These are phyloP conservation scores for Chytriomyces hyalinus DNA, from an alignment of 192 early-diverging fungal species.

Conservation along the genomic window DNA sequence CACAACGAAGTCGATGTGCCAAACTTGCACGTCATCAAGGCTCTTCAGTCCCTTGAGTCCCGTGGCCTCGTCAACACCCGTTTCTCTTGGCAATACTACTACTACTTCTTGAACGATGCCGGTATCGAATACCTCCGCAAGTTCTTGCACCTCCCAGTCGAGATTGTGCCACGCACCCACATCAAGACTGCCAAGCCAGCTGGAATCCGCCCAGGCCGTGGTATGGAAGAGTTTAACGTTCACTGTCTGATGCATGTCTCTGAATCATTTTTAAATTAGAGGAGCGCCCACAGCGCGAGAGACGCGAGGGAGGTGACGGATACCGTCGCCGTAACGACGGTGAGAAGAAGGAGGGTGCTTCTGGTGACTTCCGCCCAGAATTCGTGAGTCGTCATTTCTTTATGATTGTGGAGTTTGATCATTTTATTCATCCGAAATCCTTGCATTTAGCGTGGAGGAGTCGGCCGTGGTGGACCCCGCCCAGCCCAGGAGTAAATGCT, in stretches of 20 bases:
- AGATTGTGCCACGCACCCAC: slow-evolving; percentile 96
- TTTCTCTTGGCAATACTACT: slow-evolving; percentile 99
- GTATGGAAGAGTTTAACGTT: too few species aligned
- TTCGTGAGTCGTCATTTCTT: slow-evolving; percentile 67
- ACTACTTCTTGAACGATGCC: slow-evolving; percentile 98
- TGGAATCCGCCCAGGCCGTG: slow-evolving; percentile 73
- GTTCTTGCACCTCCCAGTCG: slow-evolving; percentile 94
- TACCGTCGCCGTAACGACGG: slow-evolving; percentile 86
- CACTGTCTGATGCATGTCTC: too few species aligned
- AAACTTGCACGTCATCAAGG: slow-evolving; percentile 99
- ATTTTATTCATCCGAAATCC: too few species aligned
- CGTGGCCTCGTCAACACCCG: slow-evolving; percentile 91
- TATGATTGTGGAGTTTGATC: background rate
- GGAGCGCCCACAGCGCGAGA: slow-evolving; percentile 61
- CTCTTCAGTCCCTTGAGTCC: slow-evolving; percentile 94
- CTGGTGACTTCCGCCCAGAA: slow-evolving; percentile 92
- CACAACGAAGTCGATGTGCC: slow-evolving; percentile 97
- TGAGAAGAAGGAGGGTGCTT: slow-evolving; percentile 89
- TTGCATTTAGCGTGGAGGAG: slow-evolving; percentile 73
- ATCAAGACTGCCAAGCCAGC: slow-evolving; percentile 88
- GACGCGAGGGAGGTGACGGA: slow-evolving; percentile 71
- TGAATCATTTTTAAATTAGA: background rate
- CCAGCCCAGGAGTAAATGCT: slow-evolving; percentile 22
- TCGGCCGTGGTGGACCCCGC: slow-evolving; percentile 76
- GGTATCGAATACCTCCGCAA: slow-evolving; percentile 98